Evolutionary conservation across 352 stramenopile species (phyloP).

Genomic region (Phytophthora europaea): DNA sequence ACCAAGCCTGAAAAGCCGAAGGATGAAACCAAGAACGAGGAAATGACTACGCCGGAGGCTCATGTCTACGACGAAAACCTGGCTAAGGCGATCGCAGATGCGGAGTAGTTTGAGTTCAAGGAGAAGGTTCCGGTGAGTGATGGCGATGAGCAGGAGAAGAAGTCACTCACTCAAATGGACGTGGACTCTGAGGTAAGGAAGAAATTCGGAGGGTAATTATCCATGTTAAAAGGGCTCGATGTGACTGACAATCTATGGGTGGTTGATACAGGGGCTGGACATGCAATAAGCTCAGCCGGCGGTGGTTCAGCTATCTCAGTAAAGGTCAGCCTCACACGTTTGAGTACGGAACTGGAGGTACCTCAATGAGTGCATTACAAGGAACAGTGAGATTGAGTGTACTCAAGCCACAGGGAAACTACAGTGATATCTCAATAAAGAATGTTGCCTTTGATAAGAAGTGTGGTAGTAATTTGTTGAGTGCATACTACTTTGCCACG

Average conservation of each 20-base stretch:
- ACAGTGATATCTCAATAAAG: neutral
- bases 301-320: neutral
- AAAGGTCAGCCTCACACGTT: neutral
- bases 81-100: neutral
- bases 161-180: neutral
- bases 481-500: slow-evolving; percentile 26
- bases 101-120: neutral
- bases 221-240: neutral
- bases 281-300: neutral
- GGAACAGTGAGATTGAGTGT: neutral
- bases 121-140: neutral
- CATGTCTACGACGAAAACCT: neutral
- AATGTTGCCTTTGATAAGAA: slow-evolving; percentile 16
- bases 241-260: neutral
- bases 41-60: neutral
- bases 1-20: neutral
- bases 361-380: neutral
- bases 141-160: neutral
- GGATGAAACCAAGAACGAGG: no score
- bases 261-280: neutral
- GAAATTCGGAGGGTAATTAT: neutral
- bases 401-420: neutral
- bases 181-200: neutral
- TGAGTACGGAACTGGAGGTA: neutral
- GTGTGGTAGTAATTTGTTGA: slow-evolving; percentile 23